Percentiles rank a stretch among this genome's conserved stretches.
Evolutionary conservation across 805 yeast genomes (phyloP).

Genomic region (Nakazawaea ishiwadae): DNA sequence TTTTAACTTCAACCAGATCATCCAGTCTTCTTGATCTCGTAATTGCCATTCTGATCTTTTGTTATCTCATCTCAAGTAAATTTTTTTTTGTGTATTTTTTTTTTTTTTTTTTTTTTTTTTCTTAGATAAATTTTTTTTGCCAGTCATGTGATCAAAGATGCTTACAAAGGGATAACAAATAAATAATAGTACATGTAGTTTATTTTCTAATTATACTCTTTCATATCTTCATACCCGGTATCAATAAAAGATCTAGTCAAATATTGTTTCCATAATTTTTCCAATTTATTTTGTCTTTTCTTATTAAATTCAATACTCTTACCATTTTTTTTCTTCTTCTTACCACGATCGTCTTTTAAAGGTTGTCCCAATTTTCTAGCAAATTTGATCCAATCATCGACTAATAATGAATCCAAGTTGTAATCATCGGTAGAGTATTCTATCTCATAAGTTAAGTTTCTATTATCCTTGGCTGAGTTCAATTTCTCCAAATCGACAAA

Average conservation of each 20-base stretch:
- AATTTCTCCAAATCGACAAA: conserved; percentile 51
- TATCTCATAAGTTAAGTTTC: conserved; percentile 50
- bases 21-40: conserved; percentile 4
- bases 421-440: conserved; percentile 70
- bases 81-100: not conserved
- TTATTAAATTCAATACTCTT: conserved; percentile 10
- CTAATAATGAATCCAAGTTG: conserved; percentile 49
- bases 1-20: not conserved
- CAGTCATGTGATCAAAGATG: no score
- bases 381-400: conserved; percentile 55
- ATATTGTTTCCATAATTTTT: conserved; percentile 53
- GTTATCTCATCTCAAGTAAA: no score
- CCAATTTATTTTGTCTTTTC: conserved; percentile 19
- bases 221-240: conserved; percentile 56
- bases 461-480: conserved; percentile 26
- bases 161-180: no score
- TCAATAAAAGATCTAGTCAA: conserved; percentile 57
- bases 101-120: not conserved
- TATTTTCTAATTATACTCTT: conserved; percentile 14
- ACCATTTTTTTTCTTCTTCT: conserved; percentile 3
- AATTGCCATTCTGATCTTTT: conserved; percentile 3
- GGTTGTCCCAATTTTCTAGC: conserved; percentile 52
- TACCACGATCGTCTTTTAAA: conserved; percentile 11
- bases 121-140: not conserved
- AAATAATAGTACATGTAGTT: not conserved